phyloP scores from a whole-genome alignment of 1,139 yeast species.

The Candida sp. region DNA sequence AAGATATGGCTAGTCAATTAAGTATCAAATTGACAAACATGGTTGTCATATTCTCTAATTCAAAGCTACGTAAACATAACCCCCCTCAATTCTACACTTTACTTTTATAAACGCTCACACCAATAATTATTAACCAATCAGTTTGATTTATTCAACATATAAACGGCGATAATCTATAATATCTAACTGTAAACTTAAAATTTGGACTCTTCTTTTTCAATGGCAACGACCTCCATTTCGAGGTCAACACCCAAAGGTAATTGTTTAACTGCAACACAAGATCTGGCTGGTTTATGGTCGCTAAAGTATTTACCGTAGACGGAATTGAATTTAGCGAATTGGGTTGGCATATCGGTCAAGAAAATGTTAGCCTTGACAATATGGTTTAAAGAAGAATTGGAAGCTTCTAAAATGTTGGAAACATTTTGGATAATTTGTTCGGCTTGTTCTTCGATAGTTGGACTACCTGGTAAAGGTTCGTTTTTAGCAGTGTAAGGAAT shows the following conservation, averaged over 20 bases:
- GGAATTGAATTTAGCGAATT: conserved; percentile 77
- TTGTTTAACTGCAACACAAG: conserved; percentile 87
- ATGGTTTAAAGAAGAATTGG: conserved; percentile 77
- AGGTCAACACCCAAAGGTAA: conserved; percentile 82
- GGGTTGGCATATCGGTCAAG: conserved; percentile 76
- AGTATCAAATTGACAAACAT: no score
- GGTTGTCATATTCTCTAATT: no score
- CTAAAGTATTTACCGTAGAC: conserved; percentile 80
- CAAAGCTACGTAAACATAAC: no score
- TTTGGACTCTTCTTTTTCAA: conserved; percentile 47
- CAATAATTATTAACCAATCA: no score
- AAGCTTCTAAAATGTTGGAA: conserved; percentile 70
- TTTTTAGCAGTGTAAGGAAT: conserved; percentile 86
- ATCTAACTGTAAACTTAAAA: conserved; percentile 18
- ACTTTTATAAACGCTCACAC: no score
- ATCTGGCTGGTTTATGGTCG: conserved; percentile 90
- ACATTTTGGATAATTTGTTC: conserved; percentile 83
- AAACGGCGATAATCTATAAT: no score
- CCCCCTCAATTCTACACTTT: no score
- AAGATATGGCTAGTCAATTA: no score
- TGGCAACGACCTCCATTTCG: conserved; percentile 77
- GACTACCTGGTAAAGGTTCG: conserved; percentile 70
- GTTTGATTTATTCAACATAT: no score
- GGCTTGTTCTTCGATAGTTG: conserved; percentile 70
- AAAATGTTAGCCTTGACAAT: conserved; percentile 85